phyloP scores from a whole-genome alignment of 2,329 filamentous ascomycete genomes.

The Trichoderma cornu-damae region DNA sequence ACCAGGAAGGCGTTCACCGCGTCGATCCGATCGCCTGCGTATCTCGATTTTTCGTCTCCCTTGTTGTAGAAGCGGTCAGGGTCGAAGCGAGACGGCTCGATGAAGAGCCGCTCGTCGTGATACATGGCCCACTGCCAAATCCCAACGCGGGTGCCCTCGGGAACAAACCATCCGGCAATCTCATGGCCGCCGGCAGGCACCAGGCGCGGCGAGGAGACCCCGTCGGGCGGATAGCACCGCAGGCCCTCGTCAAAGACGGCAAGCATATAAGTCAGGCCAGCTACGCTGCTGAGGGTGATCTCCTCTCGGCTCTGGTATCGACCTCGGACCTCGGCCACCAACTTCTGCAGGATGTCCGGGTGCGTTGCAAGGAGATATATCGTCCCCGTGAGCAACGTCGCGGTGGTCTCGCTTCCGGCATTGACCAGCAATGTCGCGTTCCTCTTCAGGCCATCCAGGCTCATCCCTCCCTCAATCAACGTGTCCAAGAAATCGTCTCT shows the following conservation, averaged over 20 bases:
- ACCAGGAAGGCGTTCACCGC: constrained; percentile 43
- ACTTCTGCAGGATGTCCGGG: constrained; percentile 28
- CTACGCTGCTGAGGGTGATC: constrained; percentile 10
- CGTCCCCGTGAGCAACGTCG: constrained; percentile 26
- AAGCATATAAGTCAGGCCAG: constrained; percentile 23
- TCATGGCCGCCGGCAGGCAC: constrained; percentile 30
- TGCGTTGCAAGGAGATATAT: constrained; percentile 29
- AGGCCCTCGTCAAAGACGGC: constrained; percentile 39
- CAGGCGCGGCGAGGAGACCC: constrained; percentile 24
- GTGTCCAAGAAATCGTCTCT: not conserved
- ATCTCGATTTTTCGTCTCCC: constrained; percentile 29
- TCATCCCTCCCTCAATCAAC: not conserved
- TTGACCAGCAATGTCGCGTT: constrained; percentile 25
- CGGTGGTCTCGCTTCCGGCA: constrained; percentile 30
- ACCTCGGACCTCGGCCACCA: constrained; percentile 31
- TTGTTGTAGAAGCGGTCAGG: constrained; percentile 42
- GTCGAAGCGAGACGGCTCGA: constrained; percentile 37
- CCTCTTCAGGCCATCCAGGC: constrained; percentile 18
- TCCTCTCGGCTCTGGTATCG: constrained; percentile 5
- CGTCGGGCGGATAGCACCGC: constrained; percentile 33
- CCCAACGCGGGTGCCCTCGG: constrained; percentile 35
- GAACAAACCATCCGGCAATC: constrained; percentile 29
- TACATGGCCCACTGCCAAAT: constrained; percentile 41
- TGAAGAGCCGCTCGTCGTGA: constrained; percentile 39
- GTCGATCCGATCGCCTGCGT: constrained; percentile 35